Conservation (phyloP, 2,329 filamentous ascomycete genomes). For the Cladophialophora bantiana region DNA sequence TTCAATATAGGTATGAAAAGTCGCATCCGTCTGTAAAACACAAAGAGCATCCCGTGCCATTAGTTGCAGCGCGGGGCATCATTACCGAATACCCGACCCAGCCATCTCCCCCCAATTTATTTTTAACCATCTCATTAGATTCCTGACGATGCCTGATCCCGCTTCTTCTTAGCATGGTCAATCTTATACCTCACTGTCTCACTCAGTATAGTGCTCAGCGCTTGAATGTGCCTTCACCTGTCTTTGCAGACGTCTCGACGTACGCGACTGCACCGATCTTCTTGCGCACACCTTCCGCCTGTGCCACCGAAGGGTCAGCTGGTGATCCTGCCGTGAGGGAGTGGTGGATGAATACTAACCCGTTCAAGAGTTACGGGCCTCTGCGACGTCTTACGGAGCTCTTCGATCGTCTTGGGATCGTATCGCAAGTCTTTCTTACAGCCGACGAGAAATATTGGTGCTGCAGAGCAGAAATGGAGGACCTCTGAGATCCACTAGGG, state of each 20-base stretch:
- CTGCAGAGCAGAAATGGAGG: slow-evolving; percentile 97
- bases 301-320: slow-evolving; percentile 20
- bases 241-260: slow-evolving; percentile 99
- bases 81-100: too few species aligned
- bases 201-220: too few species aligned
- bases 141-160: too few species aligned
- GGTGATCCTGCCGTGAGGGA: slow-evolving; percentile 5
- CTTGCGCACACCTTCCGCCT: slow-evolving; percentile 96
- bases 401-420: slow-evolving; percentile 97
- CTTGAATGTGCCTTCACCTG: slow-evolving; percentile 45
- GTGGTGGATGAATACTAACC: slow-evolving; percentile 65
- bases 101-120: too few species aligned
- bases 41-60: too few species aligned
- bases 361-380: slow-evolving; percentile 96
- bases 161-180: too few species aligned
- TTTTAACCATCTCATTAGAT: too few species aligned
- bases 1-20: too few species aligned
- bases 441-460: slow-evolving; percentile 97
- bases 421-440: slow-evolving; percentile 99
- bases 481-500: slow-evolving; percentile 98
- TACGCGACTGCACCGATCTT: slow-evolving; percentile 95
- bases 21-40: too few species aligned
- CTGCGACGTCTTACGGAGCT: slow-evolving; percentile 98
- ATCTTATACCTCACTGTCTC: too few species aligned
- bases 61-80: too few species aligned